Evolutionary conservation across 495 filamentous ascomycete species (phyloP), one percentile per base, ranked within the genome.

Genomic region (Penicillium lividum): DNA sequence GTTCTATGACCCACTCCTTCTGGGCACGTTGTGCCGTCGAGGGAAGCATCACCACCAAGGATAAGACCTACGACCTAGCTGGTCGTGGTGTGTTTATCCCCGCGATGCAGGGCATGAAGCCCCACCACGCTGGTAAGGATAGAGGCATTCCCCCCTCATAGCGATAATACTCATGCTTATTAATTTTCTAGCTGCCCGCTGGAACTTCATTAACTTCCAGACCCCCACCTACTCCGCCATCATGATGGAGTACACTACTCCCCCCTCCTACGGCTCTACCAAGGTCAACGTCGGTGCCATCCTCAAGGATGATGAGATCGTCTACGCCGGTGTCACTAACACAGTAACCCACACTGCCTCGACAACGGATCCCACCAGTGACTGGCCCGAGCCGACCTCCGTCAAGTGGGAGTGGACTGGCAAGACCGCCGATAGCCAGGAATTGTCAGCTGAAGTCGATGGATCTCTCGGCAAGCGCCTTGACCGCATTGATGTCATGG

Each of bases 31-130:
- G 89, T 68, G 78, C 75, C 11, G 84, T 89, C 15, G 87, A 91
- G 76, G 94, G 94, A 16, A 89, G 75, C 51, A 90, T 98, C 65
- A 84, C 90, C 61, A 96, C 91, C 46, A 86, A 91, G 71, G 85
- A 87, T 42, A 88, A 91, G 52, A 86, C 86, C n/a, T 77, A 95
- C 38, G 86, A 97, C 67, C 85, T 95, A 70, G 87, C 83, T 54
- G 94, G 94, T 43, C 83, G 77, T 58, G 92, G 84, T 27, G 74
- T 95, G 60, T 90, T 92, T 72, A 78, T 85, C 61, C 86, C 91
- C 71, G 92, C 91, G 33, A 78, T 98, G 40, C 94, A 98, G 72
- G 94, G 92, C 62, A 98, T 98, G 95, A 98, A 98, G 80, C 94
- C 94, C 13, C 94, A 98, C 70, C 95, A 98, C 74, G 92, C 92